Percentiles rank a stretch among this genome's conserved stretches.
These are phyloP conservation scores for Phytophthora colocasiae DNA, from an alignment of 352 stramenopile species.

Conservation along the genomic window DNA sequence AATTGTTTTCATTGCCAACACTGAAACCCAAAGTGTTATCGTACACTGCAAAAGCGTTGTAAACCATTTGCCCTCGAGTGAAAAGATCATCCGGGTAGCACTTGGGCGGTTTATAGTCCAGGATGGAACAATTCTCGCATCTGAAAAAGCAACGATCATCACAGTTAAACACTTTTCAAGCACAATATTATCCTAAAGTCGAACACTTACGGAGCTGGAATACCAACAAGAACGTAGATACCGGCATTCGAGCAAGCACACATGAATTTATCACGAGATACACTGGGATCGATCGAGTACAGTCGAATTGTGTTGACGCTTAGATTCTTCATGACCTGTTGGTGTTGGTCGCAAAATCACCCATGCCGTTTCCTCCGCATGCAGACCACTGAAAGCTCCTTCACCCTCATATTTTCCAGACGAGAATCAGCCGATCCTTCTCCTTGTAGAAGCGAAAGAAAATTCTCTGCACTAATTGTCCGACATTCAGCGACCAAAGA, in stretches of 20 bases:
- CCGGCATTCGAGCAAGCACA: conserved; percentile 62
- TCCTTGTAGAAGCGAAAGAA: too few relatives aligned
- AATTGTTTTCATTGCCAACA: conserved; percentile 67
- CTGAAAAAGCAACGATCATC: conserved; percentile 2
- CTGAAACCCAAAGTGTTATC: conserved; percentile 75
- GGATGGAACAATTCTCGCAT: conserved; percentile 63
- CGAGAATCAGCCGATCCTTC: too few relatives aligned
- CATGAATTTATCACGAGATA: too few relatives aligned
- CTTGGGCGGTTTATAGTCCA: conserved; percentile 44
- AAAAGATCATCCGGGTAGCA: conserved; percentile 67
- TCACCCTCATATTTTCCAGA: too few relatives aligned
- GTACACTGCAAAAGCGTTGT: conserved; percentile 76
- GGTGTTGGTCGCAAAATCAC: too few relatives aligned
- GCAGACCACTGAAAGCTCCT: too few relatives aligned
- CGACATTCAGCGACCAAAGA: too few relatives aligned
- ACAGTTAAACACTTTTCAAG: not conserved
- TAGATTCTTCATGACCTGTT: conserved; percentile 52
- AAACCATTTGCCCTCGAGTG: conserved; percentile 64
- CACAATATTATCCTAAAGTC: not conserved
- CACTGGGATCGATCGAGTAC: too few relatives aligned
- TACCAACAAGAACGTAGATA: conserved; percentile 79
- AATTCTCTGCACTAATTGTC: too few relatives aligned
- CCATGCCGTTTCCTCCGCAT: too few relatives aligned
- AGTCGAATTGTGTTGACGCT: conserved; percentile 73
- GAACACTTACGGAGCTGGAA: conserved; percentile 50